Conservation (phyloP, 306 rosid genomes). For the Elaeagnus macrophylla region DNA sequence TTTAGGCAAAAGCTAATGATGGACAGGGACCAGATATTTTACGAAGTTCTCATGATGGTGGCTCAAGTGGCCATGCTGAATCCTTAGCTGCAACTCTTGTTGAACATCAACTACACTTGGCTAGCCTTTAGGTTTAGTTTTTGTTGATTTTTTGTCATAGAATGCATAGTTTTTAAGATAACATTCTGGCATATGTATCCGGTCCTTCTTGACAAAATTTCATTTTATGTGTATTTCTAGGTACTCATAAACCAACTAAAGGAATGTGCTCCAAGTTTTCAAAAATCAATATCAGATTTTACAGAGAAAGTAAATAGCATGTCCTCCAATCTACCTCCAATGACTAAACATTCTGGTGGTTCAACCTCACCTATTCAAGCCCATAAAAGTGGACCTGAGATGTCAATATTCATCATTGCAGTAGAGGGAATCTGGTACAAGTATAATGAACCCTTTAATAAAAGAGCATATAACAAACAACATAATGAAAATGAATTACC, state of each 20-base stretch:
- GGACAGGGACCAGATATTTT: constrained; percentile 98
- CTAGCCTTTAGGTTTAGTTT: constrained; percentile 82
- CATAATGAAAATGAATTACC: too few relatives aligned
- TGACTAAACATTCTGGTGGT: constrained; percentile 49
- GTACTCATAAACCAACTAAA: constrained; percentile 94
- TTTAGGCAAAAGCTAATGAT: constrained; percentile 91
- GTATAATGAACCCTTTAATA: too few relatives aligned
- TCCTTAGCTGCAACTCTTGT: constrained; percentile 88
- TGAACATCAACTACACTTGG: constrained; percentile 97
- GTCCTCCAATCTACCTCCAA: constrained; percentile 58
- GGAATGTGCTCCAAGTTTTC: constrained; percentile 93
- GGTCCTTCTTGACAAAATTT: constrained; percentile 2
- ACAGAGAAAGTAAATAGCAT: constrained; percentile 78
- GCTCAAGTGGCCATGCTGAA: constrained; percentile 82
- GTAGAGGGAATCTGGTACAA: too few relatives aligned
- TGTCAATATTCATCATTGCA: too few relatives aligned
- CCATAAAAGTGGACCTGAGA: constrained; percentile 65
- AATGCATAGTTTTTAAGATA: too few relatives aligned
- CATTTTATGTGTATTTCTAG: constrained; percentile 32
- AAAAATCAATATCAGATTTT: constrained; percentile 89
- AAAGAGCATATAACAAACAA: too few relatives aligned
- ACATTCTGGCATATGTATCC: too few relatives aligned
- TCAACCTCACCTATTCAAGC: constrained; percentile 67
- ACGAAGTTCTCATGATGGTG: constrained; percentile 62
- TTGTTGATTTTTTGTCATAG: too few relatives aligned